Percentiles rank a stretch among this genome's conserved stretches.
Evolutionary conservation across 805 yeast genomes (phyloP).

Genomic region (Ogataea naganishii): DNA sequence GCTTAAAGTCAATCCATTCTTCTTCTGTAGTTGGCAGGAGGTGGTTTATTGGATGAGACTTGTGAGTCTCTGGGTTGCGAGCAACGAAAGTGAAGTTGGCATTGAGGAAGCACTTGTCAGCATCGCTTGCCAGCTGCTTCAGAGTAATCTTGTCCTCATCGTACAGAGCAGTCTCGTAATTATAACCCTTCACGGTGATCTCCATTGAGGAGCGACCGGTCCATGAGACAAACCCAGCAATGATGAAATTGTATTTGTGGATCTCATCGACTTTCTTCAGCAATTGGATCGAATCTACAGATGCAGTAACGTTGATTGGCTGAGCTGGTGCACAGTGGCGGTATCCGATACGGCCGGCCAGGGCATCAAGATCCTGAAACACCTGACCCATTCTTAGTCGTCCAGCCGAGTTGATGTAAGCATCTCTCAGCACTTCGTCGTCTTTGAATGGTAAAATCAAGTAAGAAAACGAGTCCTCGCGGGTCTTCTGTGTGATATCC

Average conservation of each 20-base stretch:
- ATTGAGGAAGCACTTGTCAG: constrained; percentile 64
- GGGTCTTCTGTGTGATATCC: constrained; percentile 61
- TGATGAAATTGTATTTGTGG: constrained; percentile 60
- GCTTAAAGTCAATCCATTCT: constrained; percentile 76
- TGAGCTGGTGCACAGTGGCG: constrained; percentile 92
- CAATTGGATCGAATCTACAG: constrained; percentile 86
- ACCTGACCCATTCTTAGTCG: constrained; percentile 86
- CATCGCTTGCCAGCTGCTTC: constrained; percentile 40
- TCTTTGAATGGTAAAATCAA: constrained; percentile 74
- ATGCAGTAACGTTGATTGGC: constrained; percentile 92
- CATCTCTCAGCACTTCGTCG: constrained; percentile 74
- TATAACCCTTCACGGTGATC: constrained; percentile 81
- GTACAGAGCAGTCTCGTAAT: constrained; percentile 52
- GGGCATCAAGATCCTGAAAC: constrained; percentile 88
- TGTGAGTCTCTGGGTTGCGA: constrained; percentile 87
- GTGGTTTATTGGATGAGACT: constrained; percentile 77
- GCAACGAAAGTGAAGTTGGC: constrained; percentile 96
- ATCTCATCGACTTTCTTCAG: constrained; percentile 77
- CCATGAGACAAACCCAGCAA: constrained; percentile 91
- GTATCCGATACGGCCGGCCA: constrained; percentile 91
- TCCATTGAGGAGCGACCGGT: constrained; percentile 96
- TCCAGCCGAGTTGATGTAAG: constrained; percentile 87
- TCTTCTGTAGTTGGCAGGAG: constrained; percentile 64
- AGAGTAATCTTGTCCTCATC: constrained; percentile 40
- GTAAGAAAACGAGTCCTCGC: constrained; percentile 69